Percentiles rank a stretch among this genome's conserved stretches.
Conservation (phyloP, 106 monocot genomes). For the Alisma plantagoaquatica region DNA sequence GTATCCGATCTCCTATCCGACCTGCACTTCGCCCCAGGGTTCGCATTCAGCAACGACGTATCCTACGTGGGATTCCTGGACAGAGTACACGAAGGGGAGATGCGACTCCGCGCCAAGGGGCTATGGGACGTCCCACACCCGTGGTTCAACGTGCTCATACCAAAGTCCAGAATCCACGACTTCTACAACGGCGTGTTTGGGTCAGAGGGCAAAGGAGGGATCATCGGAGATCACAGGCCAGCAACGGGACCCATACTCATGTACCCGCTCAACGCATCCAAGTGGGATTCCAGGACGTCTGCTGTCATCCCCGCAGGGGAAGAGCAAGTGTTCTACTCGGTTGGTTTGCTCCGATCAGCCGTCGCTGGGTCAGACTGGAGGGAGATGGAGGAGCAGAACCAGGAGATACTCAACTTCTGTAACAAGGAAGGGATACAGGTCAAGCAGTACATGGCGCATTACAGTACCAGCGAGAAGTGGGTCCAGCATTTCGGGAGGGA, state of each 20-base stretch:
- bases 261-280: conserved; percentile 46
- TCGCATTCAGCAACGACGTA: conserved; percentile 35
- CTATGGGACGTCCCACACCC: conserved; percentile 64
- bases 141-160: conserved; percentile 53
- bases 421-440: conserved; percentile 17
- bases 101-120: conserved; percentile 23
- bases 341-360: conserved; percentile 41
- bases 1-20: conserved; percentile 9
- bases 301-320: conserved; percentile 49
- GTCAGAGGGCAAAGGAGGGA: too few relatives aligned
- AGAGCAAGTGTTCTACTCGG: conserved; percentile 51
- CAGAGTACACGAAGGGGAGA: conserved; percentile 37
- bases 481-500: conserved; percentile 39
- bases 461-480: conserved; percentile 30
- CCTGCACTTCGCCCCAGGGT: conserved; percentile 27
- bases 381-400: conserved; percentile 32
- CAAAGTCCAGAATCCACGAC: conserved; percentile 34
- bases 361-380: conserved; percentile 5
- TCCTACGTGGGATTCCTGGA: conserved; percentile 36
- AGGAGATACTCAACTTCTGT: conserved; percentile 28
- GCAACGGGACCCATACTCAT: conserved; percentile 38
- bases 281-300: conserved; percentile 56
- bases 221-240: conserved; percentile 19
- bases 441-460: conserved; percentile 53
- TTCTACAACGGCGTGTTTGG: conserved; percentile 37